Base-by-base conservation (phyloP, 164 flowering plant species). In the Magnolia officinalis region DNA sequence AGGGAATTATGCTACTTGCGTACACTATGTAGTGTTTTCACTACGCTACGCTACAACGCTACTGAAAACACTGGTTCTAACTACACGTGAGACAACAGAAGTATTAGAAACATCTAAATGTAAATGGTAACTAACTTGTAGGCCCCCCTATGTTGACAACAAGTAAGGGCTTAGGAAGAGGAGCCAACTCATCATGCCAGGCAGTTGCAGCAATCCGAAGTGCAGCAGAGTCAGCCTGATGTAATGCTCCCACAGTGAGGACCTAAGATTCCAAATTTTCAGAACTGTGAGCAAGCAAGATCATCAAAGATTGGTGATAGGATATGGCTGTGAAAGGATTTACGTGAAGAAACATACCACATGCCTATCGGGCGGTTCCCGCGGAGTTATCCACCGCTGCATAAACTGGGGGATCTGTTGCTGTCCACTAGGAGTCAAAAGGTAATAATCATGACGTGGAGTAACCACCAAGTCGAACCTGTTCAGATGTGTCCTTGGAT, bases 71-170 rank as follows among this genome's bases (percentile, higher is more conserved):
- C 29, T 26, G 29, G 29, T 37, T 37, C 45, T 37, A 37, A 37
- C 45, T 37, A 37, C 45, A 37, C 0, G 45, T 37, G 45, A 37
- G 45, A 37, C 45, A 37, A 37, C 45, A 37, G 18, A 55, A 55
- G 61, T 55, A 16, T 55, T 55, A 55, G 3, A 55, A 13, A 55
- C 61, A 55, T 55, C 61, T 55, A 55, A 55, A 55, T 55, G 61
- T 16, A 55, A 55, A 55, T 55, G 61, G 61, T 37, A 79, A 75
- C 11, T 82, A 86, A 96, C 99, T 79, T 88, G 94, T 87, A 78
- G 99, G 98, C 51, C 97, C 93, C 75, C 99, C 99, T 67, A 96
- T 85, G 85, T 90, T 94, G 73, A 96, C 97, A 68, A 94, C 97
- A 50, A 96, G 84, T 64, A 96, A 83, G 31, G 99, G 99, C 84